Evolutionary conservation across 2,329 filamentous ascomycete species (phyloP).

Genomic region (Capronia americana): DNA sequence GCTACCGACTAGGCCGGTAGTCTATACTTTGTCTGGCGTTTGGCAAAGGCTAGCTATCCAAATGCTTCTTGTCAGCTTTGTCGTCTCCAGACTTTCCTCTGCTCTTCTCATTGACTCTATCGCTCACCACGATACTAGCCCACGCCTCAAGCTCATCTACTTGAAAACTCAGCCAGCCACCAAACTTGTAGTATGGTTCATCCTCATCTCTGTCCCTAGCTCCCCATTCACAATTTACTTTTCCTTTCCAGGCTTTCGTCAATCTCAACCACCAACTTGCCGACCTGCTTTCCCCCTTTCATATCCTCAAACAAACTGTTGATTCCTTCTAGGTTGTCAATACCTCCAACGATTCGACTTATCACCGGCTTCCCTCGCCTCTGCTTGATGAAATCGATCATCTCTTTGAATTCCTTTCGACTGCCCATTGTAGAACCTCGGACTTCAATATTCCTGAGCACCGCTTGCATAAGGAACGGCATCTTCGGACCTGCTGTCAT

Average conservation of each 20-base stretch:
- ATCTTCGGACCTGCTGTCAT: slow-evolving; percentile 89
- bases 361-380: slow-evolving; percentile 78
- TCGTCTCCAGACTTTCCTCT: too few relatives aligned
- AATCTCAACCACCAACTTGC: slow-evolving; percentile 84
- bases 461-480: slow-evolving; percentile 82
- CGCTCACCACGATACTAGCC: too few relatives aligned
- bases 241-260: neutral
- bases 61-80: too few relatives aligned
- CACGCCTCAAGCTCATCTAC: too few relatives aligned
- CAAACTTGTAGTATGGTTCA: too few relatives aligned
- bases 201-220: too few relatives aligned
- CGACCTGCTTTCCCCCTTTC: slow-evolving; percentile 83
- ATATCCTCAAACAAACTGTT: slow-evolving; percentile 85
- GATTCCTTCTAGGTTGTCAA: slow-evolving; percentile 68
- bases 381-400: slow-evolving; percentile 79
- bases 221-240: too few relatives aligned
- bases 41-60: too few relatives aligned
- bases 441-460: slow-evolving; percentile 85
- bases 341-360: slow-evolving; percentile 72
- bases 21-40: too few relatives aligned
- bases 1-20: too few relatives aligned
- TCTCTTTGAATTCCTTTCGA: slow-evolving; percentile 81
- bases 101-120: too few relatives aligned
- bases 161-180: too few relatives aligned
- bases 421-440: slow-evolving; percentile 89